Conservation (phyloP, 73 alveolate species). For the Paramecium sonneborni region DNA sequence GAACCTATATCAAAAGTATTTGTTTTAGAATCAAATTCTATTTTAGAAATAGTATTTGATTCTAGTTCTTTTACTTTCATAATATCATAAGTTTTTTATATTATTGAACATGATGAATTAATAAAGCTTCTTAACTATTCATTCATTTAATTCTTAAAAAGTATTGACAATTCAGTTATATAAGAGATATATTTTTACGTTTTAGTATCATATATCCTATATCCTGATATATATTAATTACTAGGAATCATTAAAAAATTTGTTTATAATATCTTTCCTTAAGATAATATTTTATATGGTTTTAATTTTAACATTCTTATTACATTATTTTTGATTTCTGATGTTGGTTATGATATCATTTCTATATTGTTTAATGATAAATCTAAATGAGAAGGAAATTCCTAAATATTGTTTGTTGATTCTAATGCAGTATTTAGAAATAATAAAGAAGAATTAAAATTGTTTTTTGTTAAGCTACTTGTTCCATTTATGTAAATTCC, state of each 20-base stretch:
- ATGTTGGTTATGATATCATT: background rate
- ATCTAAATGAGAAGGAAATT: background rate
- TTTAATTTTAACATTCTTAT: background rate
- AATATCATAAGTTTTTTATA: too few relatives aligned
- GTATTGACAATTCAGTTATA: background rate
- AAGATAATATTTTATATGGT: background rate
- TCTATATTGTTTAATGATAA: background rate
- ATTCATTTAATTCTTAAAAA: background rate
- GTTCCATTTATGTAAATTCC: background rate
- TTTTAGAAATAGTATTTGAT: too few relatives aligned
- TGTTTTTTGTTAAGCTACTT: background rate
- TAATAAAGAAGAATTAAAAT: background rate
- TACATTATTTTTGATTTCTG: too few relatives aligned
- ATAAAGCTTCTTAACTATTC: too few relatives aligned
- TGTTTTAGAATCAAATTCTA: too few relatives aligned
- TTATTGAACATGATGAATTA: too few relatives aligned
- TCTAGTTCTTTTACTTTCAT: too few relatives aligned
- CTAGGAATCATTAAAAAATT: background rate
- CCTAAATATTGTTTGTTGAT: background rate
- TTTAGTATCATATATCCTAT: background rate
- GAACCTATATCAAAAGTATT: too few relatives aligned
- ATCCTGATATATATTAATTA: background rate
- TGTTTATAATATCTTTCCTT: background rate
- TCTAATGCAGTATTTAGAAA: background rate
- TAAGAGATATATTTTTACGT: background rate